phyloP scores from a whole-genome alignment of 2,329 filamentous ascomycete species.

The Aspergillus neoniger region DNA sequence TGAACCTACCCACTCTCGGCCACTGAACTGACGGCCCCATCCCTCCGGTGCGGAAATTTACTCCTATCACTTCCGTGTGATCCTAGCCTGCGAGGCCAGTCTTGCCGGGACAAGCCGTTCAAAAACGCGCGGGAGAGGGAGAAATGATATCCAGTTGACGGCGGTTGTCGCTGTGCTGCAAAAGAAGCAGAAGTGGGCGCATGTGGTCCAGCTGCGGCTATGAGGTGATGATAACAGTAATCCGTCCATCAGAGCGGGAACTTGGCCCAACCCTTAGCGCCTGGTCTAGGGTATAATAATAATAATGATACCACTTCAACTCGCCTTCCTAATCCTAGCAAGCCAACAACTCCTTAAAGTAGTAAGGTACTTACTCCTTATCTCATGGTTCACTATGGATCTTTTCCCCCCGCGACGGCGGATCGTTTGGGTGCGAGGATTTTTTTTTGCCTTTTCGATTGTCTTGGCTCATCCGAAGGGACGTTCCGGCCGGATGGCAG shows the following conservation, averaged over 20 bases:
- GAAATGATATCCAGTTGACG: background rate
- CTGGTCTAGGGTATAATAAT: slow-evolving; percentile 6
- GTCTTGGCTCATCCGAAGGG: too few species aligned
- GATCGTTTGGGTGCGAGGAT: slow-evolving; percentile 10
- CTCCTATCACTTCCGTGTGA: background rate
- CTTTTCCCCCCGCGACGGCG: slow-evolving; percentile 19
- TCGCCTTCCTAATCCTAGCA: slow-evolving; percentile 1
- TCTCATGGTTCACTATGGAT: background rate
- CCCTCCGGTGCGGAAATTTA: background rate
- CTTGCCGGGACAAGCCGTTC: background rate
- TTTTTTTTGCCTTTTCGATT: background rate
- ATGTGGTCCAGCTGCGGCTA: background rate
- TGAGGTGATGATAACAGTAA: slow-evolving; percentile 16
- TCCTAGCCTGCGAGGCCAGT: background rate
- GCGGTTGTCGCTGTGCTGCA: background rate
- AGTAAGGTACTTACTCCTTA: slow-evolving; percentile 5
- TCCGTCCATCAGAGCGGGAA: slow-evolving; percentile 5
- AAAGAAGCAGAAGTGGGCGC: background rate
- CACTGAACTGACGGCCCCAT: background rate
- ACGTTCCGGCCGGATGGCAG: too few species aligned
- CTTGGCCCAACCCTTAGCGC: slow-evolving; percentile 1
- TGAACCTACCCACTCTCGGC: slow-evolving; percentile 9
- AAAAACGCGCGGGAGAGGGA: background rate
- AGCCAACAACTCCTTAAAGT: background rate
- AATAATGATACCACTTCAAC: background rate